Percentiles rank a stretch among this genome's conserved stretches.
Evolutionary conservation across 208 protist genomes (phyloP).

Genomic region (Naegleria fowleri): DNA sequence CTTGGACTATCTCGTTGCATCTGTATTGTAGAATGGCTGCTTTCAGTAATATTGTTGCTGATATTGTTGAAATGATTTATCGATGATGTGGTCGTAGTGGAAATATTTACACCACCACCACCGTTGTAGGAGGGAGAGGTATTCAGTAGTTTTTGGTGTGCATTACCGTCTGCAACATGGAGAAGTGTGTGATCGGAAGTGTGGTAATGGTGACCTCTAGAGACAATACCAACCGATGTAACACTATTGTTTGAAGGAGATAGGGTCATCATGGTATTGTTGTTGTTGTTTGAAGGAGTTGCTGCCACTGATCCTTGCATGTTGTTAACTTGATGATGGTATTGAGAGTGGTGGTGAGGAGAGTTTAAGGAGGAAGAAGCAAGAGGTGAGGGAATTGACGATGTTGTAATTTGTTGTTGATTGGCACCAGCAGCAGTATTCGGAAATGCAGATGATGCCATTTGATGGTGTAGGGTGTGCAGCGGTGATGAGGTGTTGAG

Average conservation of each 20-base stretch:
- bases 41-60: background rate
- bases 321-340: background rate
- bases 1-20: background rate
- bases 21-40: background rate
- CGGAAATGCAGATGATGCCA: too few species aligned
- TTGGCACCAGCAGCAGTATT: too few species aligned
- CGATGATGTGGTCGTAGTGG: background rate
- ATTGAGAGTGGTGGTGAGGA: background rate
- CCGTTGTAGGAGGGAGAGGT: background rate
- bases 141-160: background rate
- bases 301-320: background rate
- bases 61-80: background rate
- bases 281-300: too few species aligned
- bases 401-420: background rate
- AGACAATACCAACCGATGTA: background rate
- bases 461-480: too few species aligned
- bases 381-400: background rate
- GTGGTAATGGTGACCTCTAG: background rate
- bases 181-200: background rate
- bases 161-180: background rate
- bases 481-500: too few species aligned
- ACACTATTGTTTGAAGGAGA: background rate
- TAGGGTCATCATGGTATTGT: background rate
- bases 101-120: background rate
- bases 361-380: background rate